Conservation (phyloP, 257 asterid genomes). For the Paulownia fortunei region DNA sequence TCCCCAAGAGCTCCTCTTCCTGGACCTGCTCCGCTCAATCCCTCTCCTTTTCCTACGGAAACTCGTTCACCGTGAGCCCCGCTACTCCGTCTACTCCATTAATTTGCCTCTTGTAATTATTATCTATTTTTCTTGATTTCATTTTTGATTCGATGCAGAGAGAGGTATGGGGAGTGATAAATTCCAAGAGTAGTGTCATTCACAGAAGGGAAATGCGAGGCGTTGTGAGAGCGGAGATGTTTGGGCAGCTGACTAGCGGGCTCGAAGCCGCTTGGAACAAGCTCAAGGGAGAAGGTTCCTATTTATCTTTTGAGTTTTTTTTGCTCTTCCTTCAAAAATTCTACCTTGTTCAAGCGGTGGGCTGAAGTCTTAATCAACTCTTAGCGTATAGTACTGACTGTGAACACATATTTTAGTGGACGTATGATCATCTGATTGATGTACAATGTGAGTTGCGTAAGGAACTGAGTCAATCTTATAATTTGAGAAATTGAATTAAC, state of each 20-base stretch:
- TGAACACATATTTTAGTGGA: neutral
- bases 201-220: conserved; percentile 52
- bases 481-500: neutral
- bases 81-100: neutral
- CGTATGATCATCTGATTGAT: neutral
- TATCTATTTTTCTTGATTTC: neutral
- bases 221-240: conserved; percentile 86
- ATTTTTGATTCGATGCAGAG: conserved; percentile 47
- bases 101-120: neutral
- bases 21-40: conserved; percentile 51
- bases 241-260: conserved; percentile 90
- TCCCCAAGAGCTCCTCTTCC: conserved; percentile 46
- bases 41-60: conserved; percentile 62
- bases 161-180: conserved; percentile 69
- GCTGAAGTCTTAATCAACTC: neutral
- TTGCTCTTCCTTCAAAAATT: neutral
- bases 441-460: neutral
- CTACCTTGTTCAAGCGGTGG: neutral
- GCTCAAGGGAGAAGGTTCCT: conserved; percentile 95
- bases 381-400: too few relatives aligned
- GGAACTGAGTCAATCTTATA: neutral
- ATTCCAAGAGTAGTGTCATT: conserved; percentile 39
- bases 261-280: conserved; percentile 95
- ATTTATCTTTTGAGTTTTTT: neutral
- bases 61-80: conserved; percentile 60